phyloP scores from a whole-genome alignment of 2,329 filamentous ascomycete species.

The Aspergillus felis region DNA sequence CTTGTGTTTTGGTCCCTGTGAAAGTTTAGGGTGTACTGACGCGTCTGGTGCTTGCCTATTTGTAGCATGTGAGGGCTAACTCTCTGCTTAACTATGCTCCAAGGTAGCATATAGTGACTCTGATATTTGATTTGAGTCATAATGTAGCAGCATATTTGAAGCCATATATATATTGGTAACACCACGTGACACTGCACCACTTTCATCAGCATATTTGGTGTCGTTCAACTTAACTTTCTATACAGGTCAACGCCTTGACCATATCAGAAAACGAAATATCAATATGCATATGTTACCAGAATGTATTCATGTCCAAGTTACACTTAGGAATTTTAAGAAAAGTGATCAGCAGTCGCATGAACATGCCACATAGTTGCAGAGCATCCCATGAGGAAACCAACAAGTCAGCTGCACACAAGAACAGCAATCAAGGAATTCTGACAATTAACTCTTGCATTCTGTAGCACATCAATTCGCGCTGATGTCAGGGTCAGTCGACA shows the following conservation, averaged over 20 bases:
- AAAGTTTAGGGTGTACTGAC: too few species aligned
- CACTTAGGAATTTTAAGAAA: not conserved
- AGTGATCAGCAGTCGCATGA: not conserved
- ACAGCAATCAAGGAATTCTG: not conserved
- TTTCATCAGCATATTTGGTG: not conserved
- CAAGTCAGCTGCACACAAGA: not conserved
- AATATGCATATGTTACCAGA: not conserved
- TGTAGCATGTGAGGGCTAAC: too few species aligned
- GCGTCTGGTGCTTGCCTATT: too few species aligned
- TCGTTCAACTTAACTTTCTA: too few species aligned
- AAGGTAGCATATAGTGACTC: too few species aligned
- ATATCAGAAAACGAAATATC: not conserved
- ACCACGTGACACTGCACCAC: not conserved
- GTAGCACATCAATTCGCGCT: not conserved
- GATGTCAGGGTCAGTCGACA: not conserved
- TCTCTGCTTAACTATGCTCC: too few species aligned
- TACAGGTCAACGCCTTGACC: not conserved
- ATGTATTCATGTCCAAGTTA: not conserved
- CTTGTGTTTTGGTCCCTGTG: too few species aligned
- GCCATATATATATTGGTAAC: too few species aligned
- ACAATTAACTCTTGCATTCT: not conserved
- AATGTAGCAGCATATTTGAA: too few species aligned
- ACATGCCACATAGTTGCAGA: not conserved
- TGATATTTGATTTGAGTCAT: too few species aligned
- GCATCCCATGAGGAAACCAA: not conserved